Evolutionary conservation across 805 yeast species (phyloP), one percentile per base, ranked within the genome.

Genomic region (Candida incommunis): DNA sequence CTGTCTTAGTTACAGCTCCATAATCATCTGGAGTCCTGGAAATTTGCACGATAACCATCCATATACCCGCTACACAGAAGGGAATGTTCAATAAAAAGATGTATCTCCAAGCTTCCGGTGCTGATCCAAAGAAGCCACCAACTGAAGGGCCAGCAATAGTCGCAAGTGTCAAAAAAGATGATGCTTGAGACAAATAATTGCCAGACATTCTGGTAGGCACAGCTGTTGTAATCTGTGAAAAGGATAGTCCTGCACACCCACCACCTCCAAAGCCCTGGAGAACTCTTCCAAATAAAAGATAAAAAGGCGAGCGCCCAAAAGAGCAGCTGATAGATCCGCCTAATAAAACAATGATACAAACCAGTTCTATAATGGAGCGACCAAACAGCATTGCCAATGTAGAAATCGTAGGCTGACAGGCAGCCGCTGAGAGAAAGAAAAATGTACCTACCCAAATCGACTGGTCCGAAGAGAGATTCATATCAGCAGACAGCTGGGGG

Each of bases 341-440:
- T 18, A 31, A 16, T 5, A 31, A 18, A 5, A 31, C 11, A 5
- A 31, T 11, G 18, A 31, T 31, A 31, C 37, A 31, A 13, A 31
- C 37, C 7, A 31, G 37, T 18, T 31, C 37, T 11, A 31, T 31
- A 31, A 31, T 31, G 13, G 37, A 31, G 9, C 37, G 9, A 13
- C 37, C 37, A 31, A 31, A 31, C 18, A 31, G 37, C 37, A 31
- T 31, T n/a, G 37, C 11, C 9, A 31, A 18, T 9, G 37, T 31
- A n/a, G 37, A 31, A 18, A 31, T 18, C 37, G 37, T 31, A 9
- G 37, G 37, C 37, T 31, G 37, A n/a, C 37, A 31, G 9, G 37
- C 37, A 5, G 37, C 37, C 18, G 37, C 37, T 16, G 37, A 31
- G 18, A 31, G n/a, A 18, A 31, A 31, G 18, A 31, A 31, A 31